Conservation (phyloP, 345 rosid species). For the Aquilaria malaccensis region DNA sequence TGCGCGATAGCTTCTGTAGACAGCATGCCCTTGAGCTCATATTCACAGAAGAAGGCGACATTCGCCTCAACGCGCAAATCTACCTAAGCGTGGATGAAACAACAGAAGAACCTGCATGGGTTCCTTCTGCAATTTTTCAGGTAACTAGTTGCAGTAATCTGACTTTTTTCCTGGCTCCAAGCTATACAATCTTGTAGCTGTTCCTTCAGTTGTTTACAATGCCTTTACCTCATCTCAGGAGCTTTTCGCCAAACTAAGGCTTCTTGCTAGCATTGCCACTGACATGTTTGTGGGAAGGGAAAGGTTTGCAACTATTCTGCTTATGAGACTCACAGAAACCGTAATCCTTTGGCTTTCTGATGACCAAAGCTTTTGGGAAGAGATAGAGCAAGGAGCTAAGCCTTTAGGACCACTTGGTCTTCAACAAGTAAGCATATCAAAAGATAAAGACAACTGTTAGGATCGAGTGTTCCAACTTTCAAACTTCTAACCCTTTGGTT, state of each 20-base stretch:
- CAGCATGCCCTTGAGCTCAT: constrained; percentile 84
- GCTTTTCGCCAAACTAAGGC: constrained; percentile 55
- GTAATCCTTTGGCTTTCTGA: constrained; percentile 93
- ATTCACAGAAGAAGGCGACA: constrained; percentile 80
- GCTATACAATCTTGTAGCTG: no score
- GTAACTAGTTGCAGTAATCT: constrained; percentile 16
- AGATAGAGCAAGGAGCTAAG: constrained; percentile 57
- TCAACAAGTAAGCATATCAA: constrained; percentile 44
- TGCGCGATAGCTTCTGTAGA: constrained; percentile 92
- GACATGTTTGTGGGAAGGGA: constrained; percentile 88
- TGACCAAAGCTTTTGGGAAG: constrained; percentile 88
- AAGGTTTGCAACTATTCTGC: constrained; percentile 72
- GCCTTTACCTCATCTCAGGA: constrained; percentile 35
- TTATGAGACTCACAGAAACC: constrained; percentile 86
- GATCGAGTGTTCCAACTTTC: not conserved
- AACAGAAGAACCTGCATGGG: constrained; percentile 77
- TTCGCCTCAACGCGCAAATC: constrained; percentile 45
- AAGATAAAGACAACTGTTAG: not conserved
- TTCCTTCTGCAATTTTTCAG: constrained; percentile 74
- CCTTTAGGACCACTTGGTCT: constrained; percentile 79
- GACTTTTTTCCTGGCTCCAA: not conserved
- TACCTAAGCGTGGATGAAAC: constrained; percentile 55
- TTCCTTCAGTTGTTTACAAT: not conserved
- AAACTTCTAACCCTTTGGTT: constrained; percentile 5
- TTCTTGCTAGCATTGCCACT: constrained; percentile 48